These are phyloP conservation scores for Russula sp. DNA, from an alignment of 768 basidiomycete species.

Conservation along the genomic window DNA sequence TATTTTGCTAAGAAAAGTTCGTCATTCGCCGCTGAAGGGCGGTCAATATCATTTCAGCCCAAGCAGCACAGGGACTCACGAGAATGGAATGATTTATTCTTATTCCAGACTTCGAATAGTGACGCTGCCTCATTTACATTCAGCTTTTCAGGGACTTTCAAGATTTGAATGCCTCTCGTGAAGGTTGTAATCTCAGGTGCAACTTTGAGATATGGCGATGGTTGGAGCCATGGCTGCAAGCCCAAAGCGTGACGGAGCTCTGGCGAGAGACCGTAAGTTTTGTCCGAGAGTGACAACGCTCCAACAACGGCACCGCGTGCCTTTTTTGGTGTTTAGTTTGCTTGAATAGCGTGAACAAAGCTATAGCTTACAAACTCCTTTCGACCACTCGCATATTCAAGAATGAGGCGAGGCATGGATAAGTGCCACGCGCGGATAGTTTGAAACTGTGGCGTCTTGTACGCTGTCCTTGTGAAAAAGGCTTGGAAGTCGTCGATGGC, in stretches of 20 bases:
- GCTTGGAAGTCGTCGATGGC: conserved; percentile 89
- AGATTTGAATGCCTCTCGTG: conserved; percentile 45
- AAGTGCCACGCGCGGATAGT: conserved; percentile 71
- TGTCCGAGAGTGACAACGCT: conserved; percentile 58
- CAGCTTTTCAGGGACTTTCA: conserved; percentile 53
- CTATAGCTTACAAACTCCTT: conserved; percentile 52
- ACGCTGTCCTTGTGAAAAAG: conserved; percentile 60
- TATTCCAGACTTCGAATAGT: conserved; percentile 73
- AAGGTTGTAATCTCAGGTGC: conserved; percentile 46
- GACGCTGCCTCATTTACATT: conserved; percentile 62
- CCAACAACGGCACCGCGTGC: conserved; percentile 65
- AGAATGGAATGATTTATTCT: conserved; percentile 48
- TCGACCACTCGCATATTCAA: conserved; percentile 74
- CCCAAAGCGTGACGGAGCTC: conserved; percentile 62
- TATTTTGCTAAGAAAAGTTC: conserved; percentile 76
- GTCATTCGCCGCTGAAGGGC: conserved; percentile 42
- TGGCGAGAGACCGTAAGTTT: conserved; percentile 49
- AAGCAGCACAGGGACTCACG: conserved; percentile 33
- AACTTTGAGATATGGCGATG: conserved; percentile 53
- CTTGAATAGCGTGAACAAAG: not conserved
- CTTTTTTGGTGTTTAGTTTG: conserved; percentile 34
- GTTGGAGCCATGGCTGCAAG: conserved; percentile 37
- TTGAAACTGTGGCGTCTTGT: conserved; percentile 68
- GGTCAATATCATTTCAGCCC: not conserved
- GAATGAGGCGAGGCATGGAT: conserved; percentile 65